These are phyloP conservation scores for Penicillium canescens DNA, from an alignment of 495 filamentous ascomycete species.

Conservation along the genomic window DNA sequence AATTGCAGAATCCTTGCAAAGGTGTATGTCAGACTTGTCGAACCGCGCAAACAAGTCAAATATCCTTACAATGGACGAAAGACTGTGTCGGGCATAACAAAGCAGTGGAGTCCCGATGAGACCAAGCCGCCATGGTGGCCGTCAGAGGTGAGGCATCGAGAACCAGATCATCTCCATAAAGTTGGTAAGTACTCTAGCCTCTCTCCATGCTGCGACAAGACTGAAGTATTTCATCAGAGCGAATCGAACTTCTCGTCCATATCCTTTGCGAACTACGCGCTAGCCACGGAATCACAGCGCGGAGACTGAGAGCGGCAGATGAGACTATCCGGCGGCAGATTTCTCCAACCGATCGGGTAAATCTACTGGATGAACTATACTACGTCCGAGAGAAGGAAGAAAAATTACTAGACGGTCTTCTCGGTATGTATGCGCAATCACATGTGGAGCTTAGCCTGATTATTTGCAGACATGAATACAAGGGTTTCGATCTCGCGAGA, in stretches of 20 bases:
- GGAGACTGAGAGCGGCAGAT: conserved; percentile 39
- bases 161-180: conserved; percentile 79
- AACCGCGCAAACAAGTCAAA: conserved; percentile 80
- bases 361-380: conserved; percentile 63
- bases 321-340: conserved; percentile 46
- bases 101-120: conserved; percentile 38
- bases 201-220: not conserved
- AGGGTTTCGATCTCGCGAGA: too few species aligned
- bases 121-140: conserved; percentile 80
- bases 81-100: conserved; percentile 33
- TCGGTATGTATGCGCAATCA: conserved; percentile 42
- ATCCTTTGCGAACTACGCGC: conserved; percentile 51
- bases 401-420: conserved; percentile 52
- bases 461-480: too few species aligned
- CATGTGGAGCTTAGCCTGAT: too few species aligned
- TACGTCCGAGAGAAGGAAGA: conserved; percentile 63
- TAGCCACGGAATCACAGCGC: conserved; percentile 37
- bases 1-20: conserved; percentile 69
- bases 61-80: conserved; percentile 73
- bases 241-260: conserved; percentile 59
- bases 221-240: conserved; percentile 40
- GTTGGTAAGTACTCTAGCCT: conserved; percentile 47
- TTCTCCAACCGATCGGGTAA: conserved; percentile 34
- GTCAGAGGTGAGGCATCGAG: conserved; percentile 60
- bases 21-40: conserved; percentile 76